These are phyloP conservation scores for Phytophthora citrophthora DNA, from an alignment of 352 stramenopile species.

Conservation along the genomic window DNA sequence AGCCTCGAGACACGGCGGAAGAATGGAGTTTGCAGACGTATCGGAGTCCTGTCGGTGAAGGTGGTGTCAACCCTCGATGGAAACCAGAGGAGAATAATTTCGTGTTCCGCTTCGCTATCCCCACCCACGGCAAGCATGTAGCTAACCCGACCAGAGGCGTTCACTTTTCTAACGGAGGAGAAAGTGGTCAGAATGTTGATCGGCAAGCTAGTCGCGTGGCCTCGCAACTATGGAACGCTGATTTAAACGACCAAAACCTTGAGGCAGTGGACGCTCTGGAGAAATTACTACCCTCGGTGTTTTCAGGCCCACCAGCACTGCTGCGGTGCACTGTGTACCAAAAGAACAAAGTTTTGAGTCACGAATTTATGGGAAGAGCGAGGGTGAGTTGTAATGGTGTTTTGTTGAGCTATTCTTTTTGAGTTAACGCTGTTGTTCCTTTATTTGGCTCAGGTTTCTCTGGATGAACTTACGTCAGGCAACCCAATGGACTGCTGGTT, in stretches of 20 bases:
- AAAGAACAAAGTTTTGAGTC: constrained; percentile 80
- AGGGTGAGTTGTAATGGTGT: constrained; percentile 42
- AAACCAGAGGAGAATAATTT: constrained; percentile 58
- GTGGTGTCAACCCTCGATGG: constrained; percentile 69
- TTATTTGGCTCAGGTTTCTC: constrained; percentile 41
- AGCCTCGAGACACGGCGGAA: constrained; percentile 48
- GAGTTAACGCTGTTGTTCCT: constrained; percentile 4
- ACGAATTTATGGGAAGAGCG: constrained; percentile 77
- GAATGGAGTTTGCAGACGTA: constrained; percentile 82
- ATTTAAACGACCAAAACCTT: constrained; percentile 35
- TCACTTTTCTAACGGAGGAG: constrained; percentile 12
- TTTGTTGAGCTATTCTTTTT: neutral
- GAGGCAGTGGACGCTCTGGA: constrained; percentile 53
- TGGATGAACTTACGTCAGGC: constrained; percentile 61
- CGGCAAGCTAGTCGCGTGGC: constrained; percentile 17
- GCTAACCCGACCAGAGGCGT: constrained; percentile 11
- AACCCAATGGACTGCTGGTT: constrained; percentile 77
- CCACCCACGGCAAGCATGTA: constrained; percentile 66
- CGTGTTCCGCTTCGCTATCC: constrained; percentile 77
- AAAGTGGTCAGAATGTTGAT: constrained; percentile 11
- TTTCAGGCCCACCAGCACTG: constrained; percentile 62
- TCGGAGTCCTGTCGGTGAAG: constrained; percentile 59
- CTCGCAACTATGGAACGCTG: constrained; percentile 53
- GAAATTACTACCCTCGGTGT: constrained; percentile 66
- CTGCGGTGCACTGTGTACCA: constrained; percentile 74